Conservation (phyloP, 2,329 filamentous ascomycete genomes). For the Aureobasidium sp. region DNA sequence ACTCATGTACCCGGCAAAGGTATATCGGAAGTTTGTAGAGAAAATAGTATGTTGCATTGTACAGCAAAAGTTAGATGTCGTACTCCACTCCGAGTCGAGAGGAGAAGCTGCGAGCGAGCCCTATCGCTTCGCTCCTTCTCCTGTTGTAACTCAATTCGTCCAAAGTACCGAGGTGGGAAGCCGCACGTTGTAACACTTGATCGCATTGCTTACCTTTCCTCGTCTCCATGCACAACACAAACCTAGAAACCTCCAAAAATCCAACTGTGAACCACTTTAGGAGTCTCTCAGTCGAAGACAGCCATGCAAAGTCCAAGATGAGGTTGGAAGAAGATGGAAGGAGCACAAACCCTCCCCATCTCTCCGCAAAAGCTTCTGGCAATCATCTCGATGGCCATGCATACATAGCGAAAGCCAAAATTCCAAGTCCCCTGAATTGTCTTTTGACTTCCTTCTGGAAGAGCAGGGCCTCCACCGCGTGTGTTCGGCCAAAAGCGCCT, state of each 20-base stretch:
- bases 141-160: not conserved
- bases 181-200: too few species aligned
- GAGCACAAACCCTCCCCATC: too few species aligned
- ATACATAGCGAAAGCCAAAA: too few species aligned
- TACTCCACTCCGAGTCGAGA: not conserved
- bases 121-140: not conserved
- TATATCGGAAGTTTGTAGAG: not conserved
- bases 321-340: not conserved
- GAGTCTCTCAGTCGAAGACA: not conserved
- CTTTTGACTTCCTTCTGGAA: too few species aligned
- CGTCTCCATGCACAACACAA: not conserved
- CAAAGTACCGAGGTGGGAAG: not conserved
- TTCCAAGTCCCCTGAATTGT: too few species aligned
- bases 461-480: too few species aligned
- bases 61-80: not conserved
- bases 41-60: not conserved
- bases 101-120: not conserved
- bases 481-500: too few species aligned
- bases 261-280: not conserved
- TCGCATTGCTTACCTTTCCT: not conserved
- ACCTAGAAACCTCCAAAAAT: not conserved
- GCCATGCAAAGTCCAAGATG: not conserved
- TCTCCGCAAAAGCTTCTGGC: not conserved
- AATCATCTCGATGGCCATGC: too few species aligned
- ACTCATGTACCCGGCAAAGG: not conserved